A percentile compares a stretch with the other conserved stretches of the same genome.
Evolutionary conservation across 1,284 basidiomycete species (phyloP).

Genomic region (Phlebopus sp.): DNA sequence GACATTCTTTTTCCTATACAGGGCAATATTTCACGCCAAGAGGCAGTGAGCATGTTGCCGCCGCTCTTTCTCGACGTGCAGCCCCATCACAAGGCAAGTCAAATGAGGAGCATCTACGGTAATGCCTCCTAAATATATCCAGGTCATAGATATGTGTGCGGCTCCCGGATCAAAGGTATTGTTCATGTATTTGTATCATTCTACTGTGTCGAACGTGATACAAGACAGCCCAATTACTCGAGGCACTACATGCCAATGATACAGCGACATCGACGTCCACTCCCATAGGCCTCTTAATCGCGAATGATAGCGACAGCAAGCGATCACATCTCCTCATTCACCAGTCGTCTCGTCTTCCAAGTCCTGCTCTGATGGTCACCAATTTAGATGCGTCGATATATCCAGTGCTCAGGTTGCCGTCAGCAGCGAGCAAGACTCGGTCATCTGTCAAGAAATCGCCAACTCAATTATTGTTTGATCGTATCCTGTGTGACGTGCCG

Average conservation of each 20-base stretch:
- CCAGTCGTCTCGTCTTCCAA: slow-evolving; percentile 93
- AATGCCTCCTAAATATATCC: slow-evolving; percentile 3
- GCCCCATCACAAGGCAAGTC: slow-evolving; percentile 77
- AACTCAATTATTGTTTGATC: slow-evolving; percentile 75
- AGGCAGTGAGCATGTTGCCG: slow-evolving; percentile 98
- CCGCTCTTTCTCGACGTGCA: slow-evolving; percentile 94
- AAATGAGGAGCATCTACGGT: not conserved
- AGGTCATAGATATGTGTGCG: slow-evolving; percentile 99
- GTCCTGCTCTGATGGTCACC: slow-evolving; percentile 91
- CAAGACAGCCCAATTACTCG: slow-evolving; percentile 87
- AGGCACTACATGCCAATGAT: slow-evolving; percentile 78
- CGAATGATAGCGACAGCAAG: slow-evolving; percentile 92
- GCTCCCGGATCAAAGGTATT: slow-evolving; percentile 94
- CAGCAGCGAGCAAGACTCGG: slow-evolving; percentile 18
- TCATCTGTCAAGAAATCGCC: slow-evolving; percentile 27
- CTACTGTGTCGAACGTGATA: not conserved
- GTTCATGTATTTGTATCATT: not conserved
- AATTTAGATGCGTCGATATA: slow-evolving; percentile 94
- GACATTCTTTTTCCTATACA: slow-evolving; percentile 28
- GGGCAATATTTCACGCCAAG: slow-evolving; percentile 96
- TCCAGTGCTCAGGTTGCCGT: slow-evolving; percentile 66
- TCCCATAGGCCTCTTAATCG: slow-evolving; percentile 79
- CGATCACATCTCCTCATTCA: slow-evolving; percentile 97
- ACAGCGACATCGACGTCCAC: slow-evolving; percentile 58
- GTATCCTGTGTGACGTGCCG: slow-evolving; percentile 96